These are phyloP conservation scores for Entophlyctis luteolus DNA, from an alignment of 192 early-diverging fungal species.

Conservation along the genomic window DNA sequence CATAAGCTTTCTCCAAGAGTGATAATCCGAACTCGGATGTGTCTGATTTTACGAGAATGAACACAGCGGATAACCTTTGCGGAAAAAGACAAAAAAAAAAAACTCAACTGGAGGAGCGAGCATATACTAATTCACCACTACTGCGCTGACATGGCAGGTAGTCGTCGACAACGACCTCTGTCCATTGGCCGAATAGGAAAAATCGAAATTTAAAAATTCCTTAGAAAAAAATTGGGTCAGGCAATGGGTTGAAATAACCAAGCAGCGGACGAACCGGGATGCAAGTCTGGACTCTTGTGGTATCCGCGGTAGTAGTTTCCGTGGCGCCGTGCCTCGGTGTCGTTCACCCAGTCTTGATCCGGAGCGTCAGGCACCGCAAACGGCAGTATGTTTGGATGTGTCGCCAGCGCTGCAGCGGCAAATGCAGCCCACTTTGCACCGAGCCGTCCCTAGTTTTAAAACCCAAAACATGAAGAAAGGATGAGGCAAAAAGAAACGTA, in stretches of 20 bases:
- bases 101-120: slow-evolving; percentile 32
- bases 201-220: slow-evolving; percentile 49
- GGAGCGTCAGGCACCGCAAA: slow-evolving; percentile 20
- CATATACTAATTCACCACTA: slow-evolving; percentile 35
- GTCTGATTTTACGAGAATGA: slow-evolving; percentile 22
- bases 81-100: neutral
- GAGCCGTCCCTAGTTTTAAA: slow-evolving; percentile 12
- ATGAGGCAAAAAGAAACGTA: neutral
- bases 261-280: slow-evolving; percentile 15
- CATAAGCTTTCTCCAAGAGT: slow-evolving; percentile 51
- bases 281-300: slow-evolving; percentile 34
- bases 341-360: slow-evolving; percentile 32
- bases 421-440: slow-evolving; percentile 25
- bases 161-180: slow-evolving; percentile 53
- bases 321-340: slow-evolving; percentile 2
- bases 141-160: slow-evolving; percentile 39
- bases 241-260: no score
- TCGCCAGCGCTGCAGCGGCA: slow-evolving; percentile 26
- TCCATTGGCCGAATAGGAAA: slow-evolving; percentile 47
- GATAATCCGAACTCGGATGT: slow-evolving; percentile 45
- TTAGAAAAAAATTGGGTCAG: neutral
- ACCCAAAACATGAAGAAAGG: neutral
- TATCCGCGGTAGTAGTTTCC: slow-evolving; percentile 30
- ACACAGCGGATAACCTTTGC: neutral
- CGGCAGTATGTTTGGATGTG: slow-evolving; percentile 22